Evolutionary conservation across 2,329 filamentous ascomycete genomes (phyloP).

Genomic region (Grosmannia penicillata): DNA sequence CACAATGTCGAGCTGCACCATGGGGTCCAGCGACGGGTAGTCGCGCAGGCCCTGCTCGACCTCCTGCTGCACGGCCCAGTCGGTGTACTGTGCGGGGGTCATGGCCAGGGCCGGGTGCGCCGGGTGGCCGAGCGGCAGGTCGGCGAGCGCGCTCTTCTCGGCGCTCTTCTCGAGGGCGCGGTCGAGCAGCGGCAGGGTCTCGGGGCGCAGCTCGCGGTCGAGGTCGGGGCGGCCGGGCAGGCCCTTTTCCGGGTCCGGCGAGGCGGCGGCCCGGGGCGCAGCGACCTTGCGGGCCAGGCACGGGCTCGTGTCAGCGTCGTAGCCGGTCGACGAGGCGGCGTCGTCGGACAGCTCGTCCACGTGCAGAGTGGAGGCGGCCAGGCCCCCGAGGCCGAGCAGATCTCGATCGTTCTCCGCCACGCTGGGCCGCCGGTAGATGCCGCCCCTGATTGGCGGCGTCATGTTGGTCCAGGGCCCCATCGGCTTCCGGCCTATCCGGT

Average conservation of each 20-base stretch:
- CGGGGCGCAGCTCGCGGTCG: background rate
- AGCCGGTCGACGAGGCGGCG: constrained; percentile 1
- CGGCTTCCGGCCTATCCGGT: constrained; percentile 42
- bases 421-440: constrained; percentile 5
- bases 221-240: background rate
- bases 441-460: constrained; percentile 36
- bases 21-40: constrained; percentile 38
- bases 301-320: background rate
- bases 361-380: background rate
- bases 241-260: constrained; percentile 1
- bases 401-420: background rate
- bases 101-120: too few species aligned
- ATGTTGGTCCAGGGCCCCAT: constrained; percentile 40
- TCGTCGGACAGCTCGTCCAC: background rate
- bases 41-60: constrained; percentile 19
- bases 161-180: too few species aligned
- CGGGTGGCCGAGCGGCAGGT: too few species aligned
- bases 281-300: background rate
- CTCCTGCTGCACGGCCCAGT: constrained; percentile 21
- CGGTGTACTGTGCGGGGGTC: constrained; percentile 14
- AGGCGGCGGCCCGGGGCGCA: background rate
- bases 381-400: too few species aligned
- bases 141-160: too few species aligned
- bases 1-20: constrained; percentile 38
- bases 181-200: too few species aligned